Base-by-base conservation (phyloP, 306 rosid genomes). In the Purshia tridentata region DNA sequence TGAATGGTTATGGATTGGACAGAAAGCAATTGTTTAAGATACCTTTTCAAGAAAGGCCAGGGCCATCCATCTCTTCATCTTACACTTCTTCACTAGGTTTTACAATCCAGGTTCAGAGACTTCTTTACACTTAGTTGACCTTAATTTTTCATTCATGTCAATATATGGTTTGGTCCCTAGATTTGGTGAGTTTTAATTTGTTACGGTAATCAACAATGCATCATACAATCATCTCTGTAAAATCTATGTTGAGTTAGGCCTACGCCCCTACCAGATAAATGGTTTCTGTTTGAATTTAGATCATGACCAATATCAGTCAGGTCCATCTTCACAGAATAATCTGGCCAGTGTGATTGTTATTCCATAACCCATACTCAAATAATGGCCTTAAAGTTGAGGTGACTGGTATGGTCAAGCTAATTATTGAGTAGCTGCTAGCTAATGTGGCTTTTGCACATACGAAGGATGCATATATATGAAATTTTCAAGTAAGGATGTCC, bases 61-160 rank as follows among this genome's bases (percentile, higher is more conserved):
- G 84, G 67, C 81, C 84, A 72, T 71, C 81, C 20, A 81, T 81
- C 70, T 81, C 78, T 49, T 65, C 84, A 56, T 81, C 75, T 19
- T 76, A 65, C 70, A 81, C 60, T 45, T 76, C 81, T 76, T 81
- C 84, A 5, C 70, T 76, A 23, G 84, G 84, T 9, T 81, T 76
- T 72, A 65, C 78, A 9, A 81, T 81, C 55, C 81, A 71, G 84
- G 84, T 76, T 57, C 63, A 23, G 16, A 49, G 20, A 55, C 65
- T 37, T 23, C 73, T 71, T 15, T 39, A 64, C 7, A 18, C 19
- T 51, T 11, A 8, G 39, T 18, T 69, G 40, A 53, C 49, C 53
- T 53, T 54, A 19, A 12, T 41, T 35, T 11, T 40, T 7, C 8
- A 2, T 35, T 51, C 41, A n/a, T 68, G 11, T 14, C 6, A 45